Evolutionary conservation across 2,329 filamentous ascomycete species (phyloP).

Genomic region (Coleophoma eucalyptorum): DNA sequence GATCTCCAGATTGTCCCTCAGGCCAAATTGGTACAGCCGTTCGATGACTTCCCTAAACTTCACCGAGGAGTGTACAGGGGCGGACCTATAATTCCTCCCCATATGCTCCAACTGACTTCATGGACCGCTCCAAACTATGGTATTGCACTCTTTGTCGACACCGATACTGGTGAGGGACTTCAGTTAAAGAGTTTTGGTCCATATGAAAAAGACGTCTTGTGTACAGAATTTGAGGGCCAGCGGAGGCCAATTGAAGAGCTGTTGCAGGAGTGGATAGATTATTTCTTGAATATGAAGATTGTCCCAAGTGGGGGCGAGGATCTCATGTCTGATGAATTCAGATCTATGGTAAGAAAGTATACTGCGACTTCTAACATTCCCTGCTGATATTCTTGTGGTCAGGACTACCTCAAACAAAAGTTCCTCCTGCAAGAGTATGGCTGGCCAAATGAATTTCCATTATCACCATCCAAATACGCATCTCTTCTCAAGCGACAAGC

Average conservation of each 20-base stretch:
- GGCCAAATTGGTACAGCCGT: no score
- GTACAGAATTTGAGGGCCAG: slow-evolving; percentile 1
- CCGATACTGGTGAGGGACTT: slow-evolving; percentile 7
- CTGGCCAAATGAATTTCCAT: slow-evolving; percentile 9
- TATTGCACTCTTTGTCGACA: slow-evolving; percentile 6
- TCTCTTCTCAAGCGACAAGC: slow-evolving; percentile 1
- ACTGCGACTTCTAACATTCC: not conserved
- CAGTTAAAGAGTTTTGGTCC: slow-evolving; percentile 1
- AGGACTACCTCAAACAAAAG: slow-evolving; percentile 2
- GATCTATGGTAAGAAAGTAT: slow-evolving; percentile 4
- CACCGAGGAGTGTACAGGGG: not conserved
- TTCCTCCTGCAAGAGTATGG: slow-evolving; percentile 3
- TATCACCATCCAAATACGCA: not conserved
- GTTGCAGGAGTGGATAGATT: slow-evolving; percentile 8
- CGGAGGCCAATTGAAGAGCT: slow-evolving; percentile 5
- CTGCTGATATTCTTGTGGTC: not conserved
- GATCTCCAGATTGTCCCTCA: no score
- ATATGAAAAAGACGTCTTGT: not conserved
- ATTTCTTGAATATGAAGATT: not conserved
- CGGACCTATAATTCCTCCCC: slow-evolving; percentile 6
- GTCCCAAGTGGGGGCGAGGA: slow-evolving; percentile 4
- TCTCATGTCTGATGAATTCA: slow-evolving; percentile 1
- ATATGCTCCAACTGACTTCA: slow-evolving; percentile 4
- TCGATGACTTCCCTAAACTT: not conserved
- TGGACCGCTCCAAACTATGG: not conserved